Evolutionary conservation across 257 asterid genomes (phyloP), one percentile per base, ranked within the genome.

Genomic region (Rhazya stricta): DNA sequence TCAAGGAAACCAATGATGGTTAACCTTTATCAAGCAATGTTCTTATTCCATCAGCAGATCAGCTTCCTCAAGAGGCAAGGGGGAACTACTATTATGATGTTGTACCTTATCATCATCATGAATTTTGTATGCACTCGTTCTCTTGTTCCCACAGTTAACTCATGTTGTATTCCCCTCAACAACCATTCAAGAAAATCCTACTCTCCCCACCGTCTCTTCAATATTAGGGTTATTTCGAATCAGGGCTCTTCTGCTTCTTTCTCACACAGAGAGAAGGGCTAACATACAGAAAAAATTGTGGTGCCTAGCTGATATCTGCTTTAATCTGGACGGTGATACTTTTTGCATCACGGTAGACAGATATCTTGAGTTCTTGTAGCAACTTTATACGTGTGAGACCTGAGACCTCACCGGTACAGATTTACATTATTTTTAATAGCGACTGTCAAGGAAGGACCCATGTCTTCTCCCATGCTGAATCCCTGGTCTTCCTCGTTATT

Each of bases 401-500:
- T 45, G 50, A 42, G 62, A 29, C 39, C 72, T 60, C 66, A 13
- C 8, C 32, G 45, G 65, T 16, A 9, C 48, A 62, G 48, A 12
- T 25, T 46, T 43, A 43, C 48, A 43, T 11, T 43, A 43, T 43
- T 43, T 43, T 43, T 4, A 29, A 71, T 9, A 36, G 46, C 29
- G 23, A 70, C 9, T 3, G 62, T 51, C 30, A 50, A 62, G 61
- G 76, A 29, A 70, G 62, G 74, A 46, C 69, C 69, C 74, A 56
- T 67, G 57, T 46, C 78, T 27, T 25, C 21, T 34, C 50, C 69
- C 58, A 75, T 51, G 60, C 43, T 62, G 71, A 37, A 66, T 37
- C 48, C 39, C 45, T 34, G 69, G 46, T 16, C 42, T 63, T 66
- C 71, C 39, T 54, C 82, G 82, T 69, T 69, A 45, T 43, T 69